Base-by-base conservation (phyloP, 2,329 filamentous ascomycete species). In the Colletotrichum scovillei region DNA sequence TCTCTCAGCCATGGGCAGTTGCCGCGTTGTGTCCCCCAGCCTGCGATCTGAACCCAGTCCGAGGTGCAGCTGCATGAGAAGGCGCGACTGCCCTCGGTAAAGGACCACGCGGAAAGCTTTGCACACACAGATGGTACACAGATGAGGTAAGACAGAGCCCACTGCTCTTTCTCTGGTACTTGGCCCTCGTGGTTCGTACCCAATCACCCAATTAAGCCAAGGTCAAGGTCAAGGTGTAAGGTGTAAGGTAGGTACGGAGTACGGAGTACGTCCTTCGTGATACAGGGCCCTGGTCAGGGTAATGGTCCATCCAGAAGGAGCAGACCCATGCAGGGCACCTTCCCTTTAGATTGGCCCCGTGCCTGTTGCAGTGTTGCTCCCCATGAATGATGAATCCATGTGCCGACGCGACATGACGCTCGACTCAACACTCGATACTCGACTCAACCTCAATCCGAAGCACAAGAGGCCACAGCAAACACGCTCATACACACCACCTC, bases 91-190 rank as follows among this genome's bases (percentile, higher is more conserved):
- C 42, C 42, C 42, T 49, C 42, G 42, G 42, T 49, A 19, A 49
- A 49, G 42, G 42, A 22, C 42, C 42, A 49, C 42, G 19, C 42
- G 42, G 42, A 49, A 60, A 60, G 58, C 58, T 19, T 28, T 19
- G 22, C 58, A 26, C 58, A 60, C 59, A 12, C 26, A 32, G 22
- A 63, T 52, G 26, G 60, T 19, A 32, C 60, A 53, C 60, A 46
- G 60, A 63, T 63, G 42, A 63, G 42, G 42, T 53, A 63, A 63
- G 60, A 63, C 60, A 53, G 11, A n/a, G 22, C 12, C 53, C 19
- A 49, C 42, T 49, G 19, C 19, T 49, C 42, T 49, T 49, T 5
- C 42, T 9, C 19, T n/a, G 42, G 19, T 22, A 49, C 38, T 42
- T 42, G 38, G 38, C 38, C 38, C 38, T 42, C 38, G 38, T 42